Evolutionary conservation across 1,139 yeast species (phyloP).

Genomic region (Taphrina sp.): DNA sequence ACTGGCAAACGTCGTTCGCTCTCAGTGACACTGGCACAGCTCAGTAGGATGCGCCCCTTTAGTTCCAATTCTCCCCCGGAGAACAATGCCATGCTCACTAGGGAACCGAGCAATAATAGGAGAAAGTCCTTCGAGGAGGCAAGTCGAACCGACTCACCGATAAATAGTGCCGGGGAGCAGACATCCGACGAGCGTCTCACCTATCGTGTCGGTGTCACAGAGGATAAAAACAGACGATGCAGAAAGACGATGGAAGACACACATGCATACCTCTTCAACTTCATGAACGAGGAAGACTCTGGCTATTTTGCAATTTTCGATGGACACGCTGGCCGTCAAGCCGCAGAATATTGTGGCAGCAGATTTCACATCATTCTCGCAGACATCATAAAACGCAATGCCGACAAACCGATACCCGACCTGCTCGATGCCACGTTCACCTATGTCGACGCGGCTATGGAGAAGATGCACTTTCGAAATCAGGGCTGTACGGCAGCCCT

Average conservation of each 20-base stretch:
- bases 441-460: slow-evolving; percentile 70
- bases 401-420: slow-evolving; percentile 40
- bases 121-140: slow-evolving; percentile 16
- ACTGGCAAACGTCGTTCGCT: slow-evolving; percentile 32
- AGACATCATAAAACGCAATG: slow-evolving; percentile 49
- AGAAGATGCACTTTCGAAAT: slow-evolving; percentile 52
- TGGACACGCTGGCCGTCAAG: slow-evolving; percentile 94
- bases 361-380: slow-evolving; percentile 70
- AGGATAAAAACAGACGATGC: slow-evolving; percentile 75
- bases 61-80: slow-evolving; percentile 18
- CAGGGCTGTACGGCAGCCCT: slow-evolving; percentile 96
- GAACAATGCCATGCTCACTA: slow-evolving; percentile 12
- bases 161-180: slow-evolving; percentile 32
- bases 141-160: neutral
- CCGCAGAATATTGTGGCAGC: slow-evolving; percentile 95
- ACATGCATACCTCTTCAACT: slow-evolving; percentile 88
- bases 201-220: slow-evolving; percentile 75
- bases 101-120: slow-evolving; percentile 8
- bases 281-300: slow-evolving; percentile 84
- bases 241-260: slow-evolving; percentile 96
- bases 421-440: slow-evolving; percentile 53
- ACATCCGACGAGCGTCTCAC: slow-evolving; percentile 34
- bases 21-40: slow-evolving; percentile 32
- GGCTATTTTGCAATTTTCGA: slow-evolving; percentile 96
- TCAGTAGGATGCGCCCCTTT: slow-evolving; percentile 20